Percentiles rank a stretch among this genome's conserved stretches.
Conservation (phyloP, 2,329 filamentous ascomycete genomes). For the Fusarium sp. region DNA sequence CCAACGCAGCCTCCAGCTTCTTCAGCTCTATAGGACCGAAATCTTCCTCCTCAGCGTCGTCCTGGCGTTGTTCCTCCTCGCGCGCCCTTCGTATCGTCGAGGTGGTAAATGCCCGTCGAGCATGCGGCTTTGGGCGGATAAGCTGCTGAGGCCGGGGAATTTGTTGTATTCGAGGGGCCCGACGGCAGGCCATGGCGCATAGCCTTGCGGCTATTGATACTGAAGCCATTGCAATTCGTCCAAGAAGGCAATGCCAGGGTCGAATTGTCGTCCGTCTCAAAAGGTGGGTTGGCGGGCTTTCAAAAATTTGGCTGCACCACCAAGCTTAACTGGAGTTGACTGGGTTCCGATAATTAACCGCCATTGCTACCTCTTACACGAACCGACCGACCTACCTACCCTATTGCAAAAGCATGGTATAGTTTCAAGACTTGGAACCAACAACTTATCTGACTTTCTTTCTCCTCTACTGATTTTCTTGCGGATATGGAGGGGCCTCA, state of each 20-base stretch:
- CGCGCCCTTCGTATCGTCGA: conserved; percentile 44
- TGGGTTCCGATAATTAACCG: conserved; percentile 42
- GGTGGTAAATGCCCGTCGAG: conserved; percentile 46
- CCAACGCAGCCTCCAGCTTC: conserved; percentile 44
- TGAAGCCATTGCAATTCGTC: conserved; percentile 50
- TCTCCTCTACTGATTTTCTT: background rate
- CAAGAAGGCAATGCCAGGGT: conserved; percentile 36
- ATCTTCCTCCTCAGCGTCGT: conserved; percentile 40
- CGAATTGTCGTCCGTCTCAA: conserved; percentile 30
- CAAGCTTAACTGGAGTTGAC: conserved; percentile 7
- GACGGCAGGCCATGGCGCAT: conserved; percentile 48
- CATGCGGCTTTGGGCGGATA: conserved; percentile 29
- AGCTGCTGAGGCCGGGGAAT: conserved; percentile 39
- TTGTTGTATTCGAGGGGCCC: conserved; percentile 38
- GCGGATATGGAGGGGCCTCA: conserved; percentile 4
- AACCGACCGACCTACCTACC: conserved; percentile 1
- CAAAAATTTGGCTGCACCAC: conserved; percentile 46
- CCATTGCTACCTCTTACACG: conserved; percentile 12
- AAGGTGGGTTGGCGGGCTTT: conserved; percentile 35
- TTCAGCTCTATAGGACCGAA: conserved; percentile 44
- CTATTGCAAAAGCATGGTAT: conserved; percentile 2
- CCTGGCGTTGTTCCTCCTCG: conserved; percentile 28
- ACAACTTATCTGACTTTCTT: background rate
- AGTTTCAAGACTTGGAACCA: background rate
- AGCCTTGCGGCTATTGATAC: conserved; percentile 51